These are phyloP conservation scores for Chalciporus chontae DNA, from an alignment of 768 basidiomycete genomes.

Conservation along the genomic window DNA sequence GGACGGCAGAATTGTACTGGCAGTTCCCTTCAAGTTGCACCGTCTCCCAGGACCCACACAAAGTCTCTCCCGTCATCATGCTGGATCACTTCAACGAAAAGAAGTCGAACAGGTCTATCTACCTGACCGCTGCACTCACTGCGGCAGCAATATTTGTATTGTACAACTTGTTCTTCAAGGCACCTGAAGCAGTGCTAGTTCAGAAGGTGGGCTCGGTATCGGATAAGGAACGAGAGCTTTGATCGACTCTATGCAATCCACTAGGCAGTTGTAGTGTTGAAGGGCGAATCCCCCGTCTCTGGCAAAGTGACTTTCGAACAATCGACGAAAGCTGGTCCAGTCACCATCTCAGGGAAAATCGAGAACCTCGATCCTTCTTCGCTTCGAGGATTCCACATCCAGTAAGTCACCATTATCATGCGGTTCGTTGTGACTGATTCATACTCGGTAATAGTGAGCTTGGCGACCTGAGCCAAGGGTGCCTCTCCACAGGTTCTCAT, in stretches of 20 bases:
- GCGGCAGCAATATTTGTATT: conserved; percentile 15
- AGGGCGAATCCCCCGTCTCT: conserved; percentile 53
- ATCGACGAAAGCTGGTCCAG: conserved; percentile 42
- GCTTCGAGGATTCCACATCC: conserved; percentile 75
- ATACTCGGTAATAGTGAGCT: conserved; percentile 20
- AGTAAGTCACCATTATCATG: conserved; percentile 46
- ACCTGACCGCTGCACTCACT: conserved; percentile 11
- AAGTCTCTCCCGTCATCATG: neutral
- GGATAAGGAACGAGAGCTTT: no score
- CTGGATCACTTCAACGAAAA: conserved; percentile 23
- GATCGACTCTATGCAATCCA: neutral
- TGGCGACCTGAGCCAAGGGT: conserved; percentile 67
- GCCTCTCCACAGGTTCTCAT: conserved; percentile 66
- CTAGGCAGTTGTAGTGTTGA: conserved; percentile 59
- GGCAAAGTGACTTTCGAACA: conserved; percentile 72
- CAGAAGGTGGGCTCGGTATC: conserved; percentile 16
- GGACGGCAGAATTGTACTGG: no score
- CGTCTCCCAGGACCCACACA: no score
- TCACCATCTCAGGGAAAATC: conserved; percentile 61
- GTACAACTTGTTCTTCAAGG: conserved; percentile 19
- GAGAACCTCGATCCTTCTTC: conserved; percentile 55
- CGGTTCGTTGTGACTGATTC: conserved; percentile 7
- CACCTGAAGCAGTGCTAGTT: conserved; percentile 14
- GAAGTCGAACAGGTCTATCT: conserved; percentile 20
- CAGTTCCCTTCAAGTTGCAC: no score